Evolutionary conservation across 306 rosid species (phyloP), one percentile per base, ranked within the genome.

Genomic region (Coriaria nepalensis): DNA sequence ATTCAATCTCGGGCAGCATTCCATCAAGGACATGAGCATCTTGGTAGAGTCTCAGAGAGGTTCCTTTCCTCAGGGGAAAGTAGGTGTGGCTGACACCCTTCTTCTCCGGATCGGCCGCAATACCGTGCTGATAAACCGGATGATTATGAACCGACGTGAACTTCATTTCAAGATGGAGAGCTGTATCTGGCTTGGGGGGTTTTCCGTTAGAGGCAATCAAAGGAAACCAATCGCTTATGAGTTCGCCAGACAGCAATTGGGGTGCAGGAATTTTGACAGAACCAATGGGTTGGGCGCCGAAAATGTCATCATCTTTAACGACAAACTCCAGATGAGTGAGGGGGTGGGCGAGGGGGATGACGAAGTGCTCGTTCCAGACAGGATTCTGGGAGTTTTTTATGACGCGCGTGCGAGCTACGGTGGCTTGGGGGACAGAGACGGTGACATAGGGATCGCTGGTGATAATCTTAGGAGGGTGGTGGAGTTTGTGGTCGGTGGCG

Each of bases 391-490:
- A 15, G 55, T 90, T 90, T 57, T 78, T 79, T 0, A 90, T 58
- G 20, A 90, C 98, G 36, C 96, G 85, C 33, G 98, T 81, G 39
- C 98, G 84, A 0, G 98, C 95, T 13, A 90, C 80, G 6, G 93
- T 85, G 36, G 84, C 77, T 43, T 90, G 87, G 1, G 96, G 95
- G 5, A 85, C 87, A 5, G 4, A 0, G 32, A 90, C 95, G 10
- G 82, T 61, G 43, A 90, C 95, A 67, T 90, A 90, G 0, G 95
- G 74, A 47, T 90, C 95, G 40, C 87, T 85, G 53, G 85, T 71
- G 45, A 74, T 68, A 29, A 88, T 74, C 11, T 52, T 76, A 1
- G 53, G 52, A 56, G 6, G 73, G 7, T 0, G 63, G 62, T 44
- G 73, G 7, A 6, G 2, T 15, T 58, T 35, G 9, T 2, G 39